Evolutionary conservation across 1,139 yeast genomes (phyloP).

Genomic region (Debaryomyces udenii): DNA sequence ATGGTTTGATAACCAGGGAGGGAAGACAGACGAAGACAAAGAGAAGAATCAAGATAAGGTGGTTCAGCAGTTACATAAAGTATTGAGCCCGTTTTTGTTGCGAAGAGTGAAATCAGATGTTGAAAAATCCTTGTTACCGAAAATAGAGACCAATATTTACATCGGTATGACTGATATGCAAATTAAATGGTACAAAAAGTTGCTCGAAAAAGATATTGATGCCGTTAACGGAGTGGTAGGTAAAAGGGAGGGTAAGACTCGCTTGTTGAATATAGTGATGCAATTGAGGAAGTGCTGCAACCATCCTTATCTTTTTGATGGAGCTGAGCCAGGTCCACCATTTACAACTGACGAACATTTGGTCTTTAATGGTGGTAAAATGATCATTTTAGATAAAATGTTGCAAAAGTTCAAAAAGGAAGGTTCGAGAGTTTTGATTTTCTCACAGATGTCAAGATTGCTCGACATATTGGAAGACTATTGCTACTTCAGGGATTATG

Average conservation of each 20-base stretch:
- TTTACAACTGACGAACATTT: constrained; percentile 95
- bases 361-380: constrained; percentile 84
- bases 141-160: constrained; percentile 85
- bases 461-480: constrained; percentile 93
- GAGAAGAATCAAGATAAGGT: constrained; percentile 69
- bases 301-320: constrained; percentile 95
- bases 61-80: constrained; percentile 82
- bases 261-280: constrained; percentile 92
- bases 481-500: constrained; percentile 78
- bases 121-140: constrained; percentile 86
- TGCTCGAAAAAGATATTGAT: constrained; percentile 90
- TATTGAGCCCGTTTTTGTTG: constrained; percentile 81
- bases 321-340: constrained; percentile 99
- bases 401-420: constrained; percentile 69
- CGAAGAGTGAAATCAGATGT: constrained; percentile 93
- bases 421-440: constrained; percentile 89
- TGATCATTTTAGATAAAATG: constrained; percentile 85
- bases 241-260: constrained; percentile 85
- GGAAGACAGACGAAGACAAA: constrained; percentile 29
- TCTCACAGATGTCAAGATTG: constrained; percentile 93
- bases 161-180: constrained; percentile 97
- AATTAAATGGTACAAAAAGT: constrained; percentile 82
- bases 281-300: constrained; percentile 95
- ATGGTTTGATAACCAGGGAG: constrained; percentile 65
- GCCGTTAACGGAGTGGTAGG: constrained; percentile 95